These are phyloP conservation scores for Periconia sp. DNA, from an alignment of 2,329 filamentous ascomycete species.

Conservation along the genomic window DNA sequence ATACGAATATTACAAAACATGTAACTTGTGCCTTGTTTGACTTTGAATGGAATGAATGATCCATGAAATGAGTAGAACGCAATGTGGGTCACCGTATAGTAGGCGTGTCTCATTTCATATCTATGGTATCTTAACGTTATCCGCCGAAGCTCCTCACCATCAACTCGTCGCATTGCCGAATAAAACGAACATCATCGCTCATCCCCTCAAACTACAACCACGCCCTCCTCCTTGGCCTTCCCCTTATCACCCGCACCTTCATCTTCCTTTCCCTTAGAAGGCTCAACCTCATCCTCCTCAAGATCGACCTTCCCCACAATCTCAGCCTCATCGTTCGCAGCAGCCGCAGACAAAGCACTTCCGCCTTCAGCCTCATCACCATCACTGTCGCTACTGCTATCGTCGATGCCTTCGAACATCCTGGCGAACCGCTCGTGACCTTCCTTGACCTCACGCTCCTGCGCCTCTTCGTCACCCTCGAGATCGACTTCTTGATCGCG, in stretches of 20 bases:
- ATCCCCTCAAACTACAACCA: not conserved
- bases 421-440: slow-evolving; percentile 35
- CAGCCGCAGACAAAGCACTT: not conserved
- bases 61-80: not conserved
- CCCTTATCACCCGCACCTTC: not conserved
- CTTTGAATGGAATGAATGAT: too few species aligned
- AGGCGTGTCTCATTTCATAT: not conserved
- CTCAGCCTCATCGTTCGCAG: slow-evolving; percentile 13
- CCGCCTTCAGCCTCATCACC: slow-evolving; percentile 1
- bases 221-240: not conserved
- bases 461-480: slow-evolving; percentile 14
- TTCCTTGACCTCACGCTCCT: slow-evolving; percentile 33
- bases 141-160: not conserved
- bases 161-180: not conserved
- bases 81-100: not conserved
- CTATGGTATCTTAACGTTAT: slow-evolving; percentile 1
- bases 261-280: not conserved
- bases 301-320: slow-evolving; percentile 6
- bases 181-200: too few species aligned
- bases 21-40: too few species aligned
- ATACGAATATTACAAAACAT: too few species aligned
- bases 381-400: slow-evolving; percentile 29
- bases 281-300: slow-evolving; percentile 1
- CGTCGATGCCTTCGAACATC: slow-evolving; percentile 39
- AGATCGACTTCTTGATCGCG: slow-evolving; percentile 23